Conservation (phyloP, 2,329 filamentous ascomycete species). For the Colletotrichum tamarilloi region DNA sequence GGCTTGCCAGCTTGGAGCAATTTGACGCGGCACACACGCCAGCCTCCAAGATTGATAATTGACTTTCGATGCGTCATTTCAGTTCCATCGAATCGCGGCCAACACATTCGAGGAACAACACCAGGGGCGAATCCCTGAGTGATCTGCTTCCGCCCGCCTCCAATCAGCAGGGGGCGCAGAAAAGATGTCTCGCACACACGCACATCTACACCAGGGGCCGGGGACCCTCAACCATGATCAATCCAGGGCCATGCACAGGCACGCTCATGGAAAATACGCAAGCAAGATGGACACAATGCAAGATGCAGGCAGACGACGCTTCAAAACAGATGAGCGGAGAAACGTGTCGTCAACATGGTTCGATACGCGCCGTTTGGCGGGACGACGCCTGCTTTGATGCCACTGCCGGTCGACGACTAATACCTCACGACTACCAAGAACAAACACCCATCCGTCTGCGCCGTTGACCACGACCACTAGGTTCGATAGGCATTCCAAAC, state of each 20-base stretch:
- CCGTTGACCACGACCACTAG: background rate
- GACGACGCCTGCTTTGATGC: background rate
- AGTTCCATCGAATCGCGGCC: constrained; percentile 5
- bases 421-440: no score
- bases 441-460: background rate
- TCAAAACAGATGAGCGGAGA: background rate
- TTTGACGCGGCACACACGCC: background rate
- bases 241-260: background rate
- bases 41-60: background rate
- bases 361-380: constrained; percentile 3
- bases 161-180: constrained; percentile 18
- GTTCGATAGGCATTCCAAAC: background rate
- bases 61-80: constrained; percentile 13
- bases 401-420: background rate
- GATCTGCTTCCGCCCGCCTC: constrained; percentile 29
- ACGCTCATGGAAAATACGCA: background rate
- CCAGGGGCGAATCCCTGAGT: constrained; percentile 26
- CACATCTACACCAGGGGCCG: constrained; percentile 5
- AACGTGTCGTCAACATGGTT: constrained; percentile 3
- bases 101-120: constrained; percentile 7
- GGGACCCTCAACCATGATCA: background rate
- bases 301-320: constrained; percentile 5
- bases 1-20: background rate
- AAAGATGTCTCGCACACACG: constrained; percentile 7
- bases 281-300: constrained; percentile 15